These are phyloP conservation scores for Thelonectria blattea DNA, from an alignment of 2,329 filamentous ascomycete genomes.

Conservation along the genomic window DNA sequence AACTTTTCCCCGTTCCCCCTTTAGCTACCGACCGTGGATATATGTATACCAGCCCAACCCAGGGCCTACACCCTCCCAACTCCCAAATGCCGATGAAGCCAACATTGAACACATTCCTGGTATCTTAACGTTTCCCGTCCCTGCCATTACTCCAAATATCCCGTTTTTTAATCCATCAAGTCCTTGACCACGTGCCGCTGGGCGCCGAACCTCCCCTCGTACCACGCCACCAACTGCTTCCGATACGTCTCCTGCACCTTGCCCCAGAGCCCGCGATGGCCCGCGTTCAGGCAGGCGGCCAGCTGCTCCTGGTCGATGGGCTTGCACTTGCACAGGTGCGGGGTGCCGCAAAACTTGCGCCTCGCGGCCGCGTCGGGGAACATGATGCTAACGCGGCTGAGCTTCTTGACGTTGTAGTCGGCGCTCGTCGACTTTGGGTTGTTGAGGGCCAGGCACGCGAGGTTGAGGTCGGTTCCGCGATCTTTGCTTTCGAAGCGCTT, in stretches of 20 bases:
- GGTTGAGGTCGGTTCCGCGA: constrained; percentile 39
- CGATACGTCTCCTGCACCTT: constrained; percentile 40
- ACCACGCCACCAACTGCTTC: constrained; percentile 31
- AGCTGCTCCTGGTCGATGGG: constrained; percentile 33
- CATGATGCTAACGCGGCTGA: constrained; percentile 41
- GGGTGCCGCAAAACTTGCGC: constrained; percentile 38
- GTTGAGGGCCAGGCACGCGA: constrained; percentile 40
- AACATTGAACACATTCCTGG: background rate
- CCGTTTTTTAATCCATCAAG: constrained; percentile 1
- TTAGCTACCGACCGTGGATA: background rate
- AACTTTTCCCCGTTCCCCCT: background rate
- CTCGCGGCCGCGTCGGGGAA: constrained; percentile 34
- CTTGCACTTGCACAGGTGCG: constrained; percentile 38
- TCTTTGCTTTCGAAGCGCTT: constrained; percentile 37
- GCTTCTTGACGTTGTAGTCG: constrained; percentile 31
- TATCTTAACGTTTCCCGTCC: background rate
- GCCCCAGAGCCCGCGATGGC: constrained; percentile 40
- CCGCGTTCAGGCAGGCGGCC: constrained; percentile 32
- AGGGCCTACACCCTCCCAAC: background rate
- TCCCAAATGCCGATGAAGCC: background rate
- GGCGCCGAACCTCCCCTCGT: constrained; percentile 28
- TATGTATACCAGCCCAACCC: background rate
- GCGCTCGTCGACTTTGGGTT: constrained; percentile 33
- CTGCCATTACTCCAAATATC: too few relatives aligned
- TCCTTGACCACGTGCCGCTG: constrained; percentile 33